phyloP scores from a whole-genome alignment of 345 rosid species.

The Eucalyptus caleyi region DNA sequence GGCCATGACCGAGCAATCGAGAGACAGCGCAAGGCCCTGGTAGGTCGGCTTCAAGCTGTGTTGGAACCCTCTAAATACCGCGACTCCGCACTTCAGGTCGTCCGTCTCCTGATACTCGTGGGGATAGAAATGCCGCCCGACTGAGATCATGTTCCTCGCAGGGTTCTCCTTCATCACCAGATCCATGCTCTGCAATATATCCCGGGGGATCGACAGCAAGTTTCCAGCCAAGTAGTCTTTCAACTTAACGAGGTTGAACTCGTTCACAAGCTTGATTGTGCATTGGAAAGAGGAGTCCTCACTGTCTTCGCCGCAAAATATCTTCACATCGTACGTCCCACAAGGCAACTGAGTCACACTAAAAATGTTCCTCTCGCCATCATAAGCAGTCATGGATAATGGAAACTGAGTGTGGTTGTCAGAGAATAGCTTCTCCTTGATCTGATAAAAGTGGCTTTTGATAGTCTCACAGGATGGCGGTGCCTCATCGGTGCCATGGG shows the following conservation, averaged over 20 bases:
- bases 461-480: constrained; percentile 22
- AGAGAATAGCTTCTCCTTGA: constrained; percentile 42
- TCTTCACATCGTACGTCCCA: constrained; percentile 30
- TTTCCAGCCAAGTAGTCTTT: constrained; percentile 39
- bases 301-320: constrained; percentile 29
- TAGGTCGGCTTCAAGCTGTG: constrained; percentile 67
- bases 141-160: constrained; percentile 38
- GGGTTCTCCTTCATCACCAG: constrained; percentile 93
- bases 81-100: constrained; percentile 53
- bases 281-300: constrained; percentile 14
- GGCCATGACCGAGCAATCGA: constrained; percentile 69
- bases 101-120: constrained; percentile 1
- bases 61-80: constrained; percentile 56
- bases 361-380: constrained; percentile 80
- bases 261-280: constrained; percentile 50
- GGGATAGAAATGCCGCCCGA: constrained; percentile 52
- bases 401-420: constrained; percentile 38
- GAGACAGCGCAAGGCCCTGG: constrained; percentile 59
- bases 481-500: constrained; percentile 4
- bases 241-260: constrained; percentile 45
- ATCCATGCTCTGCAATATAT: constrained; percentile 82
- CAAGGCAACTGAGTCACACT: constrained; percentile 46
- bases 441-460: constrained; percentile 26
- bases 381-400: constrained; percentile 52
- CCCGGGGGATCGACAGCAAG: constrained; percentile 34